Evolutionary conservation across 2,329 filamentous ascomycete species (phyloP), one percentile per base, ranked within the genome.

Genomic region (Penicillium sp.): DNA sequence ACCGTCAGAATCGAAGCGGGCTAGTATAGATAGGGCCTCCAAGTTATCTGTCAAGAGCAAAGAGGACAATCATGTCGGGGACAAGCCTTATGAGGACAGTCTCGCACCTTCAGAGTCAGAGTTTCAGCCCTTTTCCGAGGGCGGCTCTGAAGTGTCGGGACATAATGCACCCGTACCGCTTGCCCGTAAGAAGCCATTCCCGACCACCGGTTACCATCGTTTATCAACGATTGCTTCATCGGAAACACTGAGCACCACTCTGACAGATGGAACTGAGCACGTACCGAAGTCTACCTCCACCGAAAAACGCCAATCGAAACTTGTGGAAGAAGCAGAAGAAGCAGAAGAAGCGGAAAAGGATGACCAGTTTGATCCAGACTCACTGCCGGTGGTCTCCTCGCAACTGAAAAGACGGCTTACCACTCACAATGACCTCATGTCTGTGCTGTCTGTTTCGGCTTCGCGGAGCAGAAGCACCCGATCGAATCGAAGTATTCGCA

Each of bases 401-500:
- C 74, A 74, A 27, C 78, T 91, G 35, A 91, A 89, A 73, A 85
- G 91, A 61, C 86, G 89, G 59, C 82, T 96, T 39, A 96, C 93
- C 4, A 96, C 90, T 58, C 93, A 97, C 75, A 92, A 92, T 17
- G 94, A 99, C 73, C 81, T 99, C 25, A 91, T 99, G 39, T 97
- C 94, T 0, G 91, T 96, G 3, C 80, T 99, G 9, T 97, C 93
- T 27, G 77, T 84, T 35, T 82, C 85, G 15, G 77, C 74, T 50
- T 82, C 82, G 49, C 82, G 87, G 57, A 84, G 83, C 58, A 86
- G 82, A 69, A 92, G 88, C 70, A 86, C 91, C 60, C 84, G 87
- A 57, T 93, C 91, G 25, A 86, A 89, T 29, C 86, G 89, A 44
- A 96, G 91, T 73, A 84, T 94, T 55, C 86, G 91, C 56, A 89